These are phyloP conservation scores for Xylaria sp. DNA, from an alignment of 2,329 filamentous ascomycete species.

Conservation along the genomic window DNA sequence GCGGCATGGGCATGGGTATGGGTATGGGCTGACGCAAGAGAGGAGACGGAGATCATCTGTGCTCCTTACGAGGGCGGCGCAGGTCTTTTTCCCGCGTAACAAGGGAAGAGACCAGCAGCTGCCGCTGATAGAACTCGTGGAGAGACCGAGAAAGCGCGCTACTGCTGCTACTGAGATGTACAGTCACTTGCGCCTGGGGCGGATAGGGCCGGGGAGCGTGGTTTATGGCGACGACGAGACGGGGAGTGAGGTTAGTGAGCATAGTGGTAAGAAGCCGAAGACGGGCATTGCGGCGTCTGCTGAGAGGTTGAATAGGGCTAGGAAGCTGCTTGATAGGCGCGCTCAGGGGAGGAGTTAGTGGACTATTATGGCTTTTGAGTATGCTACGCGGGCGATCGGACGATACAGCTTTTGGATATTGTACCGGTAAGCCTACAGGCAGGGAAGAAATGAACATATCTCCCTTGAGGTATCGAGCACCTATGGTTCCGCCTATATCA, in stretches of 20 bases:
- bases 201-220: not conserved
- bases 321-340: slow-evolving; percentile 26
- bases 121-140: slow-evolving; percentile 6
- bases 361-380: not conserved
- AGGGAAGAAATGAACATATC: not conserved
- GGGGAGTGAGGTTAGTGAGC: slow-evolving; percentile 12
- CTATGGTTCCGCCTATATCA: not conserved
- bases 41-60: slow-evolving; percentile 19
- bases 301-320: slow-evolving; percentile 32
- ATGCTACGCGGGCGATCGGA: not conserved
- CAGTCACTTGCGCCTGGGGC: slow-evolving; percentile 7
- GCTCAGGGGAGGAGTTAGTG: not conserved
- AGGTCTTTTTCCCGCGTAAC: slow-evolving; percentile 14
- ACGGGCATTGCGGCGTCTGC: slow-evolving; percentile 25
- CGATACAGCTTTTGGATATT: slow-evolving; percentile 5
- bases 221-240: slow-evolving; percentile 6
- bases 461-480: not conserved
- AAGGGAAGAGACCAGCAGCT: slow-evolving; percentile 1
- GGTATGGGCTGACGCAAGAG: not conserved
- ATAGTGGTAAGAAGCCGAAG: slow-evolving; percentile 27
- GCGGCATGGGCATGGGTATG: not conserved
- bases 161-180: slow-evolving; percentile 36
- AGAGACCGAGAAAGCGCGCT: not conserved
- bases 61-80: slow-evolving; percentile 16
- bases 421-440: slow-evolving; percentile 1